These are phyloP conservation scores for Hypholoma sublateritium DNA, from an alignment of 768 basidiomycete genomes.

Conservation along the genomic window DNA sequence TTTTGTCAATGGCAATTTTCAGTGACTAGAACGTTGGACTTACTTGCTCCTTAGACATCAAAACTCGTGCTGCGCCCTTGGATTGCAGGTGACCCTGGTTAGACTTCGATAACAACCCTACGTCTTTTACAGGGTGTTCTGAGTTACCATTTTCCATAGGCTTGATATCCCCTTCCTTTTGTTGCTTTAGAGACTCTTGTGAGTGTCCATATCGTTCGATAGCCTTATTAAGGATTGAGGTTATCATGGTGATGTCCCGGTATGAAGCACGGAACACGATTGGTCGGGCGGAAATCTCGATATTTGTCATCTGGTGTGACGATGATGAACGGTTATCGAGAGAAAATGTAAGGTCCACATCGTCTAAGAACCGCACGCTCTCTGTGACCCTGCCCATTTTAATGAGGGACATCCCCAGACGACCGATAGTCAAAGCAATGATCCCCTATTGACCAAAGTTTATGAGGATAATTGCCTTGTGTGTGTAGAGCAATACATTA, in stretches of 20 bases:
- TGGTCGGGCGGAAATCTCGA: constrained; percentile 80
- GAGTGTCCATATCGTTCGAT: constrained; percentile 66
- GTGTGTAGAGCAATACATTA: constrained; percentile 24
- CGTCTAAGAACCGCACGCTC: constrained; percentile 89
- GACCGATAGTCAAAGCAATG: constrained; percentile 74
- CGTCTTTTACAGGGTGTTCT: neutral
- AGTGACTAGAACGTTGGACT: constrained; percentile 8
- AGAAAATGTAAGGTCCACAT: constrained; percentile 84
- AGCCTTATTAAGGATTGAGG: constrained; percentile 83
- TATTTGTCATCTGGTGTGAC: constrained; percentile 71
- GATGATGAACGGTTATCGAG: constrained; percentile 80
- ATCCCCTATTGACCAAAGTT: constrained; percentile 54
- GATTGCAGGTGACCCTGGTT: constrained; percentile 7
- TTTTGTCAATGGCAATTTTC: neutral
- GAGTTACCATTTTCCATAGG: neutral
- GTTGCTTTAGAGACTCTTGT: constrained; percentile 25
- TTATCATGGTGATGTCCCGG: constrained; percentile 89
- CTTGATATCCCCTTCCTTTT: neutral
- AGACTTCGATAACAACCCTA: neutral
- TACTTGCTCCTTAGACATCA: constrained; percentile 82
- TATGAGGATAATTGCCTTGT: neutral
- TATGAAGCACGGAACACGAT: constrained; percentile 95
- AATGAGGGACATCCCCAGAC: constrained; percentile 91
- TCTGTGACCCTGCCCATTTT: constrained; percentile 84
- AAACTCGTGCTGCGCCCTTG: constrained; percentile 41